These are phyloP conservation scores for Cornus suecica DNA, from an alignment of 148 eudicot species.

Conservation along the genomic window DNA sequence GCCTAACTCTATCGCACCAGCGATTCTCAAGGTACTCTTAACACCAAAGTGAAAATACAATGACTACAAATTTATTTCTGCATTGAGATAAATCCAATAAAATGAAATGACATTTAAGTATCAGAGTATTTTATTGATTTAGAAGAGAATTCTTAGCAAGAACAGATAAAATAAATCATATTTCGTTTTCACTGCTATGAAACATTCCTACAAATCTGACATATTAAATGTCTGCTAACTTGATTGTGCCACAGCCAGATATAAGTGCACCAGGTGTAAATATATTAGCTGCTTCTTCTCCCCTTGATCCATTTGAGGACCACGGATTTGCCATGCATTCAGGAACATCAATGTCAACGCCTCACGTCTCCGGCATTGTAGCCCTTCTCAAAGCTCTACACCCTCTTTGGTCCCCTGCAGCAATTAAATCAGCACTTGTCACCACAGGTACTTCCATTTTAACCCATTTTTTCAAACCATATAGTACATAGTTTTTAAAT, in stretches of 20 bases:
- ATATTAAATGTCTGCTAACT: no score
- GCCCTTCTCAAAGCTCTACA: slow-evolving; percentile 25
- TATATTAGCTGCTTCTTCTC: slow-evolving; percentile 17
- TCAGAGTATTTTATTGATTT: no score
- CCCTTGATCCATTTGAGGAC: not conserved
- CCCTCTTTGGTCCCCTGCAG: slow-evolving; percentile 27
- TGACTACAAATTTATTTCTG: no score
- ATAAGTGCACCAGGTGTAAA: slow-evolving; percentile 29
- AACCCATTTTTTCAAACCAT: not conserved
- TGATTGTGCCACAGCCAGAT: slow-evolving; percentile 19
- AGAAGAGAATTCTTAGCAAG: no score
- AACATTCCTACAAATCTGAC: no score
- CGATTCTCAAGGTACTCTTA: slow-evolving; percentile 23
- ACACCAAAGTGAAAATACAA: no score
- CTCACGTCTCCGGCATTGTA: slow-evolving; percentile 28
- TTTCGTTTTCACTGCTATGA: no score
- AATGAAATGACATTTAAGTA: no score
- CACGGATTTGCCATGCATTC: slow-evolving; percentile 16
- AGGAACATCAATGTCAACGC: slow-evolving; percentile 32
- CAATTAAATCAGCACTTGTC: slow-evolving; percentile 28
- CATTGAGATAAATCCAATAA: no score
- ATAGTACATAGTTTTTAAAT: no score
- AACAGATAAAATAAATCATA: no score
- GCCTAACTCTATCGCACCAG: slow-evolving; percentile 18
- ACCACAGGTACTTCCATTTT: slow-evolving; percentile 18